Conservation (phyloP, 371 early-diverging fungal genomes). For the Coemansia sp. region DNA sequence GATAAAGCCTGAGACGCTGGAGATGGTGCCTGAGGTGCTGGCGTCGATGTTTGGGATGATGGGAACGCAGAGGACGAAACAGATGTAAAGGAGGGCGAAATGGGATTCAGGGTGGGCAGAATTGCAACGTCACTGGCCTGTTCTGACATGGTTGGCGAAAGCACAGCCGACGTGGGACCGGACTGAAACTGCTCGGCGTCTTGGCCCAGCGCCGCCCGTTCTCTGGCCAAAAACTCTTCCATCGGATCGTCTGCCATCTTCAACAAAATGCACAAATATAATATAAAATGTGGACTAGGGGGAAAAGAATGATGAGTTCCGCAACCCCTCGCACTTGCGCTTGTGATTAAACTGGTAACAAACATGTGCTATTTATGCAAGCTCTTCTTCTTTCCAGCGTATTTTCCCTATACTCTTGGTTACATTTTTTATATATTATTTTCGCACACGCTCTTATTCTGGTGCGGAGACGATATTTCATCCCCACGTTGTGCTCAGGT, state of each 20-base stretch:
- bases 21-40: neutral
- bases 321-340: neutral
- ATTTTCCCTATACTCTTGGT: neutral
- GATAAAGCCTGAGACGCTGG: neutral
- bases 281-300: neutral
- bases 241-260: conserved; percentile 66
- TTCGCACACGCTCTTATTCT: neutral
- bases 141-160: conserved; percentile 10
- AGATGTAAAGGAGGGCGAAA: neutral
- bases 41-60: neutral
- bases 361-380: neutral
- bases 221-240: conserved; percentile 89
- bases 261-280: neutral
- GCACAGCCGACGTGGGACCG: conserved; percentile 17
- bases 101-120: neutral
- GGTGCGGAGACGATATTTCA: no score
- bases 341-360: no score
- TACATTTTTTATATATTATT: neutral
- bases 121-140: conserved; percentile 7
- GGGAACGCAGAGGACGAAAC: neutral
- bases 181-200: conserved; percentile 68
- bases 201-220: conserved; percentile 80
- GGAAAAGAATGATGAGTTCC: neutral
- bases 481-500: neutral
- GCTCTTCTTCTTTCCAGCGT: neutral